phyloP scores from a whole-genome alignment of 345 rosid genomes.

The Acer campestre region DNA sequence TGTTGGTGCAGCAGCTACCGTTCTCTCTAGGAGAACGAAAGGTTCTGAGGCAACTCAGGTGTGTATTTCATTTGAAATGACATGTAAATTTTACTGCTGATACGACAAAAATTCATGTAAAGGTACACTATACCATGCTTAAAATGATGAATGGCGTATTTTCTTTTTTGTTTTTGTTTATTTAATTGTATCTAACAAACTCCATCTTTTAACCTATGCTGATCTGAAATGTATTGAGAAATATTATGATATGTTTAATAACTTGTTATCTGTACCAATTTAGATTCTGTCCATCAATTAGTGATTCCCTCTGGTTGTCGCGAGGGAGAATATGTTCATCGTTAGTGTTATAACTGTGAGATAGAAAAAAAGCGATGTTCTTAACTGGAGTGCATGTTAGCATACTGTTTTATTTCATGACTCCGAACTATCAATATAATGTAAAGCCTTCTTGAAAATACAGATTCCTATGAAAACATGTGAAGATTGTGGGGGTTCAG shows the following conservation, averaged over 20 bases:
- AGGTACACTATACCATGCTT: too few relatives aligned
- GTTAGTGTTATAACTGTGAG: neutral
- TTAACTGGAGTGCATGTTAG: too few relatives aligned
- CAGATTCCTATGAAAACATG: slow-evolving; percentile 68
- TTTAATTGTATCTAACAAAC: too few relatives aligned
- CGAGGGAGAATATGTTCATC: neutral
- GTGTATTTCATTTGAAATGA: neutral
- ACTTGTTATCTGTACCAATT: neutral
- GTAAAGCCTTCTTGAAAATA: slow-evolving; percentile 10
- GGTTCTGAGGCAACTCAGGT: slow-evolving; percentile 61
- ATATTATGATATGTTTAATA: neutral
- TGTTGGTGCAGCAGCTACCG: slow-evolving; percentile 87
- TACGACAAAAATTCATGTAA: neutral
- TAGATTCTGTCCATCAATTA: neutral
- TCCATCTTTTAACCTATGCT: neutral
- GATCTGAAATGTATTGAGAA: neutral
- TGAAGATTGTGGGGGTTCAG: slow-evolving; percentile 79
- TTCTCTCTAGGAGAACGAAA: slow-evolving; percentile 62
- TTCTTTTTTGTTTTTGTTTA: too few relatives aligned
- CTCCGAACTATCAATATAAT: neutral
- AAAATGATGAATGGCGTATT: too few relatives aligned
- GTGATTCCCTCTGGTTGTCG: too few relatives aligned
- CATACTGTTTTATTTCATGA: too few relatives aligned
- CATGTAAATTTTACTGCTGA: neutral
- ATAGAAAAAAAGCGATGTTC: neutral